A percentile compares a stretch with the other conserved stretches of the same genome.
These are phyloP conservation scores for Salix dunnii DNA, from an alignment of 345 rosid genomes.

Conservation along the genomic window DNA sequence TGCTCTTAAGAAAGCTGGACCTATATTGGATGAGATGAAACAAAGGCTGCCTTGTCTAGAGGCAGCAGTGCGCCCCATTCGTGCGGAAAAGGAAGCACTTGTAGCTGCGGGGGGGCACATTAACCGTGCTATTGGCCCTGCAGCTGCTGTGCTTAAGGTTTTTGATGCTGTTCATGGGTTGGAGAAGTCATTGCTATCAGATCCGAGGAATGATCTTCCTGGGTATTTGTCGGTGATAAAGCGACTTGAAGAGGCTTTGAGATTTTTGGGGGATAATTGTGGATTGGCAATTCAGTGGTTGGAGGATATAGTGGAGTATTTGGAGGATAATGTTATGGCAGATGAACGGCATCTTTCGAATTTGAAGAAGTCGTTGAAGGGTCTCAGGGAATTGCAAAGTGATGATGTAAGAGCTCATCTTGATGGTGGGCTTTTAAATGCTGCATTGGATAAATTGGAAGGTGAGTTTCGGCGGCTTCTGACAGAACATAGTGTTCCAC, in stretches of 20 bases:
- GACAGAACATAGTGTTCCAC: conserved; percentile 80
- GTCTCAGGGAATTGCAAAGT: conserved; percentile 55
- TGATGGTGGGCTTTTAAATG: conserved; percentile 86
- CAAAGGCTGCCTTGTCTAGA: conserved; percentile 67
- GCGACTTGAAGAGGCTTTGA: conserved; percentile 87
- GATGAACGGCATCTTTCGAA: conserved; percentile 65
- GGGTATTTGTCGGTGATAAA: conserved; percentile 83
- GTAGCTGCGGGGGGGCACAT: conserved; percentile 83
- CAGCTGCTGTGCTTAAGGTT: conserved; percentile 97
- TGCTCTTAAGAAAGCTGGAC: conserved; percentile 62
- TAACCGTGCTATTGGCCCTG: conserved; percentile 97
- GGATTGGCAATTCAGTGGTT: conserved; percentile 97
- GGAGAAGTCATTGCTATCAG: conserved; percentile 81
- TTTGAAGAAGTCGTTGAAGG: conserved; percentile 62
- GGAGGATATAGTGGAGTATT: conserved; percentile 94
- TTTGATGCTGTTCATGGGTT: conserved; percentile 97
- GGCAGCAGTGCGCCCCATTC: conserved; percentile 88
- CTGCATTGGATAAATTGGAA: conserved; percentile 78
- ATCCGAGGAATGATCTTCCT: conserved; percentile 73
- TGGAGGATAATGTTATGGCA: conserved; percentile 80
- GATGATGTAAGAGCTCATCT: conserved; percentile 40
- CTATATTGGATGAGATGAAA: conserved; percentile 74
- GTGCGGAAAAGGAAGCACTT: conserved; percentile 87
- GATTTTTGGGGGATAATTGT: conserved; percentile 85
- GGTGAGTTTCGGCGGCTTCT: conserved; percentile 68